Evolutionary conservation across 495 filamentous ascomycete species (phyloP).

Genomic region (Penicillium herquei): DNA sequence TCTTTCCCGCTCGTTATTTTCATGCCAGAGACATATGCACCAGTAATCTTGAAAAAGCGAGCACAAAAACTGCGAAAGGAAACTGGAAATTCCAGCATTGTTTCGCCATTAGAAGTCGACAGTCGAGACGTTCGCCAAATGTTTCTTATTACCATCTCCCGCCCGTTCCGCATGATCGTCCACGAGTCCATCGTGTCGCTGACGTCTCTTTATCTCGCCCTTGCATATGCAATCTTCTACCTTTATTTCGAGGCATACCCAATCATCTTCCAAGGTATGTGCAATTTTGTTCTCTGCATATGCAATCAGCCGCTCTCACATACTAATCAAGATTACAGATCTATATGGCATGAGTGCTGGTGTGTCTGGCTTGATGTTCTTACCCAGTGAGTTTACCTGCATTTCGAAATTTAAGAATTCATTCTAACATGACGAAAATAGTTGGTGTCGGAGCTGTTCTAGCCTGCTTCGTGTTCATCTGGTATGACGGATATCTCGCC

Average conservation of each 20-base stretch:
- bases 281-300: background rate
- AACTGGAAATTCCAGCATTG: conserved; percentile 53
- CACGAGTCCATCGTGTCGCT: conserved; percentile 63
- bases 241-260: conserved; percentile 71
- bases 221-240: conserved; percentile 74
- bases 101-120: conserved; percentile 47
- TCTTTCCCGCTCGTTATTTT: conserved; percentile 46
- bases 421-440: conserved; percentile 8
- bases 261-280: conserved; percentile 56
- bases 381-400: conserved; percentile 29
- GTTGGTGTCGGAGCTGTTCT: conserved; percentile 34
- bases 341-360: conserved; percentile 39
- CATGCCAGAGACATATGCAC: conserved; percentile 67
- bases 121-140: conserved; percentile 43
- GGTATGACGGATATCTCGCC: conserved; percentile 38
- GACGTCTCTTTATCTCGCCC: conserved; percentile 64
- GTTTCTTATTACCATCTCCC: conserved; percentile 43
- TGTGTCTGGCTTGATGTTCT: conserved; percentile 31
- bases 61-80: conserved; percentile 64
- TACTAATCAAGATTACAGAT: conserved; percentile 15
- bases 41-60: conserved; percentile 62
- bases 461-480: conserved; percentile 35
- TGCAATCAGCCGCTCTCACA: background rate
- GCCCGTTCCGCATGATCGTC: conserved; percentile 44
- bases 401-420: background rate